Conservation (phyloP, 345 rosid species). For the Cochlearia excelsa region DNA sequence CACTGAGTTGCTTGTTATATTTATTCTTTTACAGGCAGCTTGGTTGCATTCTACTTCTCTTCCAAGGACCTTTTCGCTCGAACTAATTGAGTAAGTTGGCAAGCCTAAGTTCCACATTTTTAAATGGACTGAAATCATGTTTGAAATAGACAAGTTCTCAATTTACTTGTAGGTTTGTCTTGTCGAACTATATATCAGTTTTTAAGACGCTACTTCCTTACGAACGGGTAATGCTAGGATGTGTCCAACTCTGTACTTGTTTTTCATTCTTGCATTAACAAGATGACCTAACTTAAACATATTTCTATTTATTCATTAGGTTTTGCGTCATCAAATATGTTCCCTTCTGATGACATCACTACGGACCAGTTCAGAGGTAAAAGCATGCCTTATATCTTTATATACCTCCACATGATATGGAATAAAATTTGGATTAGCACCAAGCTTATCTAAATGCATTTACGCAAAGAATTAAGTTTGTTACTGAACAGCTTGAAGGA, state of each 20-base stretch:
- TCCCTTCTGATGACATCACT: conserved; percentile 97
- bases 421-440: conserved; percentile 20
- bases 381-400: conserved; percentile 22
- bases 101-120: conserved; percentile 17
- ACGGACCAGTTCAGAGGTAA: conserved; percentile 89
- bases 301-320: conserved; percentile 50
- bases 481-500: conserved; percentile 72
- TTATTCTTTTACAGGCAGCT: conserved; percentile 55
- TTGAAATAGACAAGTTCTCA: conserved; percentile 16
- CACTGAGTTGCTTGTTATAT: conserved; percentile 20
- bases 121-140: conserved; percentile 16
- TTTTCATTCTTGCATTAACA: conserved; percentile 13
- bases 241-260: conserved; percentile 9
- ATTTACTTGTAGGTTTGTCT: conserved; percentile 66
- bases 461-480: conserved; percentile 27
- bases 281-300: conserved; percentile 30
- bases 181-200: conserved; percentile 76
- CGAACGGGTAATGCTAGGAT: conserved; percentile 62
- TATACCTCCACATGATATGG: conserved; percentile 16
- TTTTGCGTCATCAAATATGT: conserved; percentile 89
- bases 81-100: conserved; percentile 84
- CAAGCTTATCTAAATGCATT: conserved; percentile 4
- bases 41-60: conserved; percentile 81
- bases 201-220: conserved; percentile 71
- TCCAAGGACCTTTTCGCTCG: conserved; percentile 84